Percentiles rank a stretch among this genome's conserved stretches.
These are phyloP conservation scores for Asclepias syriaca DNA, from an alignment of 257 asterid species.

Conservation along the genomic window DNA sequence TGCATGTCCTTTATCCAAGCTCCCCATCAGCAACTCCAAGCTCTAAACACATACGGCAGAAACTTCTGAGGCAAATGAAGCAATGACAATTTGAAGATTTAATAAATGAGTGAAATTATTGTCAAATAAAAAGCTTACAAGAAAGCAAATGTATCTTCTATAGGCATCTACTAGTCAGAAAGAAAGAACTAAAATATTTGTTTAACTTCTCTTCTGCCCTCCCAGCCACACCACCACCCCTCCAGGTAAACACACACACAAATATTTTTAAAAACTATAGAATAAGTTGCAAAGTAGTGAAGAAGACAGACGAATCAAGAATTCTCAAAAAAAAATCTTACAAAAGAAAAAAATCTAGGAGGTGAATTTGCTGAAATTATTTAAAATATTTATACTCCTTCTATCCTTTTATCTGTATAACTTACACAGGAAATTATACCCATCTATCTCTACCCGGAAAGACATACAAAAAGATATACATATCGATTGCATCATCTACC, in stretches of 20 bases:
- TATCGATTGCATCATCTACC: too few species aligned
- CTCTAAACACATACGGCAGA: background rate
- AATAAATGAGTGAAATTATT: background rate
- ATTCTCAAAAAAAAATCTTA: background rate
- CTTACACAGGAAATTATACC: background rate
- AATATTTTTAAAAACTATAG: background rate
- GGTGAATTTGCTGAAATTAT: background rate
- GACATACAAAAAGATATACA: background rate
- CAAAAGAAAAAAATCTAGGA: background rate
- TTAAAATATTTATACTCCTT: background rate
- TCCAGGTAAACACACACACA: background rate
- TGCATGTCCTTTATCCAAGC: conserved; percentile 20
- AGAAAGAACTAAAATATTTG: background rate
- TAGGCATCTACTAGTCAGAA: background rate
- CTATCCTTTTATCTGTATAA: background rate
- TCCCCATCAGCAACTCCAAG: conserved; percentile 20
- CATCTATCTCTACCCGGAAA: background rate
- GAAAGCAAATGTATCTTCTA: background rate
- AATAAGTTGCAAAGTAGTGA: too few species aligned
- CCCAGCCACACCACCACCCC: background rate
- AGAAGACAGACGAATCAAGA: background rate
- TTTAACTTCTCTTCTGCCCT: background rate
- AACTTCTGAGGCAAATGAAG: background rate
- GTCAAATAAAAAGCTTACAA: background rate
- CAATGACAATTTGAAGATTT: background rate